phyloP scores from a whole-genome alignment of 2,329 filamentous ascomycete species.

The Orbilia blumenaviensis region DNA sequence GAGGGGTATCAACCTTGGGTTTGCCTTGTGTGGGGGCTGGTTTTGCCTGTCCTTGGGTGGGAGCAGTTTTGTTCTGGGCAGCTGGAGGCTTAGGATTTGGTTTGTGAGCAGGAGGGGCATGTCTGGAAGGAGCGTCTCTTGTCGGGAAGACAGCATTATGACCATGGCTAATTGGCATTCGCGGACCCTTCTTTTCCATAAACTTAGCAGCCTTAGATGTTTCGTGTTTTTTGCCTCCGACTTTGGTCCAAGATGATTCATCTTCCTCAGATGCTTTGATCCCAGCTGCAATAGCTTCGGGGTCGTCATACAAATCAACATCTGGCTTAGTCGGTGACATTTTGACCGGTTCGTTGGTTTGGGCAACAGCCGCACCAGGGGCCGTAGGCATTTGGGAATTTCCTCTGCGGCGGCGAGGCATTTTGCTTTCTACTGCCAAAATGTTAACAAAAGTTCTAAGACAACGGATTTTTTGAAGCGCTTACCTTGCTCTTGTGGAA shows the following conservation, averaged over 20 bases:
- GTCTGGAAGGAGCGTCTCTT: not conserved
- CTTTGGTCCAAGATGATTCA: conserved; percentile 11
- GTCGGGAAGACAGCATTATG: not conserved
- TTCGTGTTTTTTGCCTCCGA: not conserved
- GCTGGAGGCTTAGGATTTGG: not conserved
- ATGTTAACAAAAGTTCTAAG: not conserved
- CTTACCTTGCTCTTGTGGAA: not conserved
- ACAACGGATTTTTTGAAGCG: not conserved
- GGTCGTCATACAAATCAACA: conserved; percentile 22
- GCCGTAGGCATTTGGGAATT: not conserved
- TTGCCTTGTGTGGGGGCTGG: not conserved
- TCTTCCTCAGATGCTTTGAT: conserved; percentile 24
- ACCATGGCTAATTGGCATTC: not conserved
- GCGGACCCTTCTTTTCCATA: not conserved
- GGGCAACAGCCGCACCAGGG: not conserved
- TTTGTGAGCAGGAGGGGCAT: not conserved
- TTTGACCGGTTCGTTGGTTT: not conserved
- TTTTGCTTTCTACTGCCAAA: not conserved
- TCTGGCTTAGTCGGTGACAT: not conserved
- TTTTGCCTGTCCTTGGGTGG: not conserved
- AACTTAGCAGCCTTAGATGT: not conserved
- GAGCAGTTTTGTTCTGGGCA: not conserved
- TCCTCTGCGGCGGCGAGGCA: conserved; percentile 10
- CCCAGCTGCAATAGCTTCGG: conserved; percentile 5
- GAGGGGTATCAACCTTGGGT: not conserved